Evolutionary conservation across 2,329 filamentous ascomycete genomes (phyloP).

Genomic region (Fusarium vanettenii): DNA sequence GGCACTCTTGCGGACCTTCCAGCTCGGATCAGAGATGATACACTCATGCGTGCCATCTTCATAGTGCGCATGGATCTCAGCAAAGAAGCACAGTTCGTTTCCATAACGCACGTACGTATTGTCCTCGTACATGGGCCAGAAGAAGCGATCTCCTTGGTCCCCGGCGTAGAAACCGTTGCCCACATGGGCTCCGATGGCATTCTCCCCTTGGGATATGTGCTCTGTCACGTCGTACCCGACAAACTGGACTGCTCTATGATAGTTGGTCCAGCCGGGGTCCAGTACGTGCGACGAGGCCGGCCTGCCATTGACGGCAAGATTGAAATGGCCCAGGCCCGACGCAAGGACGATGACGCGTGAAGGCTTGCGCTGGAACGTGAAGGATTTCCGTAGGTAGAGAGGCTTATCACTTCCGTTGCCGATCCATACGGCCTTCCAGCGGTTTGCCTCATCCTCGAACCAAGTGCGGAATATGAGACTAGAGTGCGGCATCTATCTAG

Average conservation of each 20-base stretch:
- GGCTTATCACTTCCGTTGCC: constrained; percentile 54
- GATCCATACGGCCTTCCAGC: constrained; percentile 55
- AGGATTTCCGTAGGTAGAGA: constrained; percentile 51
- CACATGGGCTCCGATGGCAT: constrained; percentile 54
- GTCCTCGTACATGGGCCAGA: constrained; percentile 57
- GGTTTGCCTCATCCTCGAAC: constrained; percentile 54
- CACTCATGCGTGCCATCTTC: constrained; percentile 50
- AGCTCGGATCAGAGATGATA: constrained; percentile 51
- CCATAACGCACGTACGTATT: constrained; percentile 53
- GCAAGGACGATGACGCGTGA: constrained; percentile 50
- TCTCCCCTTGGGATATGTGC: constrained; percentile 46
- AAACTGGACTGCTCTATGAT: constrained; percentile 55
- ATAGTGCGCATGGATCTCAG: constrained; percentile 52
- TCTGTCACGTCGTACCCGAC: constrained; percentile 56
- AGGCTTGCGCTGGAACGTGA: constrained; percentile 46
- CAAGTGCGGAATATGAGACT: constrained; percentile 55
- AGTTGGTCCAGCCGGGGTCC: constrained; percentile 55
- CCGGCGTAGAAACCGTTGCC: constrained; percentile 60
- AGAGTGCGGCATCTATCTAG: constrained; percentile 51
- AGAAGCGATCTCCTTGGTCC: constrained; percentile 55
- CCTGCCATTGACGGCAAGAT: constrained; percentile 50
- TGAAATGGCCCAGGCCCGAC: constrained; percentile 55
- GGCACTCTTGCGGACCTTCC: constrained; percentile 52
- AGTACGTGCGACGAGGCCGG: constrained; percentile 50
- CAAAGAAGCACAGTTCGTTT: constrained; percentile 55